Evolutionary conservation across 169 alveolate genomes (phyloP).

Genomic region (Babesia ovis): DNA sequence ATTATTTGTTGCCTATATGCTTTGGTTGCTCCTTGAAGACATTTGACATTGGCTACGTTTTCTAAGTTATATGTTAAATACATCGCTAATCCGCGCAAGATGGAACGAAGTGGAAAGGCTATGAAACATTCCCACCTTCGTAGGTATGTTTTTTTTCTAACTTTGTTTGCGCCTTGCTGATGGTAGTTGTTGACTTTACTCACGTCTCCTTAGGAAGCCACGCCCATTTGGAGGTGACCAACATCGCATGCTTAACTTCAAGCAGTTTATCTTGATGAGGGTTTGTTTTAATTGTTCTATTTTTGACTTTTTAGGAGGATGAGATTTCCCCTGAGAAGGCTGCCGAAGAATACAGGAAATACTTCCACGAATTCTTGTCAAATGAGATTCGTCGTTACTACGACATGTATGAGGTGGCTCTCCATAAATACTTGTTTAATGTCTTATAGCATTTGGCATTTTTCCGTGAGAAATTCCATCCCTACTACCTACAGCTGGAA

Average conservation of each 20-base stretch:
- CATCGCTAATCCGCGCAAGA: neutral
- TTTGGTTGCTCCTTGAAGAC: neutral
- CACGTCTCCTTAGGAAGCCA: conserved; percentile 16
- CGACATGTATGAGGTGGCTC: conserved; percentile 55
- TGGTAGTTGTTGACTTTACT: neutral
- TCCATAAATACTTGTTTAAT: neutral
- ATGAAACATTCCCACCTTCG: conserved; percentile 16
- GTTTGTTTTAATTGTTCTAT: neutral
- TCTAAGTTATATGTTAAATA: too few relatives aligned
- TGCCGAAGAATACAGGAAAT: conserved; percentile 56
- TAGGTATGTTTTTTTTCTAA: conserved; percentile 17
- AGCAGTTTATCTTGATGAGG: conserved; percentile 59
- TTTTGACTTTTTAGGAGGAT: conserved; percentile 45
- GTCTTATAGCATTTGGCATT: conserved; percentile 48
- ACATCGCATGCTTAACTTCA: conserved; percentile 68
- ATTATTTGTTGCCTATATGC: neutral
- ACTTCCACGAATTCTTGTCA: conserved; percentile 38
- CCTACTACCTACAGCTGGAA: conserved; percentile 51
- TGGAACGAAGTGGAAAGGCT: conserved; percentile 20
- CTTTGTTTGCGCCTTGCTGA: too few relatives aligned
- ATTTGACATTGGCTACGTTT: neutral
- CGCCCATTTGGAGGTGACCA: conserved; percentile 21
- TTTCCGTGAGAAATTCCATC: conserved; percentile 68
- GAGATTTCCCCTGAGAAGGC: conserved; percentile 69
- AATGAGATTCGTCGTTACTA: conserved; percentile 56